Percentiles rank a stretch among this genome's conserved stretches.
phyloP scores from a whole-genome alignment of 768 basidiomycete genomes.

The Asterophora lycoperdoides region DNA sequence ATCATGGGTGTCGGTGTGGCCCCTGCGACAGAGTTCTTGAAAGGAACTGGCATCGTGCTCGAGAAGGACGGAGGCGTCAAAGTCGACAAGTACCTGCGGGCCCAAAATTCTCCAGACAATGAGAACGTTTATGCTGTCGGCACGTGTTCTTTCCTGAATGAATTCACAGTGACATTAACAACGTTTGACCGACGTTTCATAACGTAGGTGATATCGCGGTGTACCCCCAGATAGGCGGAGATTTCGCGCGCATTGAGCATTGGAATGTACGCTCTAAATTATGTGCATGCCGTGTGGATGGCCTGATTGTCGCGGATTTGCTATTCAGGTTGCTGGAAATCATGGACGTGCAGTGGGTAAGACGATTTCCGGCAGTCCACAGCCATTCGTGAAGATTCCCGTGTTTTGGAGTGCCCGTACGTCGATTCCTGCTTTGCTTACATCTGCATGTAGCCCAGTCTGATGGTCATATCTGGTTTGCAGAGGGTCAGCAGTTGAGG shows the following conservation, averaged over 20 bases:
- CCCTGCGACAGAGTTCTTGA: constrained; percentile 78
- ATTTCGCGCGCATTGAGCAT: constrained; percentile 70
- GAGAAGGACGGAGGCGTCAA: constrained; percentile 75
- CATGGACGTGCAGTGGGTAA: constrained; percentile 81
- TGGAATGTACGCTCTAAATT: constrained; percentile 66
- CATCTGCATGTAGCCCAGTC: background rate
- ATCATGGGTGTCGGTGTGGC: constrained; percentile 85
- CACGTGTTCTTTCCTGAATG: constrained; percentile 16
- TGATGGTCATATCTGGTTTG: constrained; percentile 1
- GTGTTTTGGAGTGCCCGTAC: constrained; percentile 88
- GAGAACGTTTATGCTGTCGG: constrained; percentile 70
- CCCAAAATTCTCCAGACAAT: constrained; percentile 40
- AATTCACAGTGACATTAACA: background rate
- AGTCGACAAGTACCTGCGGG: constrained; percentile 71
- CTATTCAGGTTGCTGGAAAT: constrained; percentile 69
- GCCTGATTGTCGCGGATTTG: background rate
- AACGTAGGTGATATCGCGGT: constrained; percentile 73
- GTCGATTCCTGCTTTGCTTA: constrained; percentile 23
- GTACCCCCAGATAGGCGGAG: constrained; percentile 62
- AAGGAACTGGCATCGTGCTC: constrained; percentile 61
- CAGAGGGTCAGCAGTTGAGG: constrained; percentile 82
- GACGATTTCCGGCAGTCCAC: constrained; percentile 60
- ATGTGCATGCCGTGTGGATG: background rate
- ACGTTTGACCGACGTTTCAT: background rate
- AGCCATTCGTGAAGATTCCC: constrained; percentile 76